Percentiles rank a stretch among this genome's conserved stretches.
Conservation (phyloP, 106 monocot species). For the Apostasia ramifera region DNA sequence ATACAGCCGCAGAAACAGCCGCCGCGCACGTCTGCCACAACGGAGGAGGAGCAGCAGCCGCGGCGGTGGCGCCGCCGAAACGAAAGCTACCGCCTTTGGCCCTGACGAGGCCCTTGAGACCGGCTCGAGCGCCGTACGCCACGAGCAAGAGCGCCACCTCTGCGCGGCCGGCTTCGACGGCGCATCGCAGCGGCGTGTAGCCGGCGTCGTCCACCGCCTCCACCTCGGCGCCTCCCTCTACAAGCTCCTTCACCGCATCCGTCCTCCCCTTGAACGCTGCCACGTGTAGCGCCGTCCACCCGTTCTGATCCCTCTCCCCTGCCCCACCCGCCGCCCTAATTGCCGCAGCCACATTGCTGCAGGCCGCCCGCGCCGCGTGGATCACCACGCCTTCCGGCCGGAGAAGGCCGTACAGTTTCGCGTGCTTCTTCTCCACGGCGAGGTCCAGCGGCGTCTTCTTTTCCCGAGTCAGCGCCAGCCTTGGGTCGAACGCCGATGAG, state of each 20-base stretch:
- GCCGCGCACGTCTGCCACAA: too few species aligned
- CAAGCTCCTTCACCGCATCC: constrained; percentile 11
- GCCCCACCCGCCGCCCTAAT: constrained; percentile 4
- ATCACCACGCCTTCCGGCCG: constrained; percentile 8
- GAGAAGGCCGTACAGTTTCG: constrained; percentile 14
- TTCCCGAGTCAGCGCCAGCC: constrained; percentile 12
- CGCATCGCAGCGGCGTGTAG: constrained; percentile 29
- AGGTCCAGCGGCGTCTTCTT: constrained; percentile 27
- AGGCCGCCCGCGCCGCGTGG: constrained; percentile 16
- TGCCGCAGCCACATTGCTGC: neutral
- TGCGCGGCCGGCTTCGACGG: constrained; percentile 21
- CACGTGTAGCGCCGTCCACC: constrained; percentile 34
- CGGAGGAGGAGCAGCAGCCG: too few species aligned
- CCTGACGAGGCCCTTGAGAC: constrained; percentile 16
- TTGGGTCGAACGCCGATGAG: constrained; percentile 5
- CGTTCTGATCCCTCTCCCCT: constrained; percentile 24
- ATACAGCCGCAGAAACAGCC: too few species aligned
- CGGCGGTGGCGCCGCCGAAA: neutral
- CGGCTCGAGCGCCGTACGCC: constrained; percentile 10
- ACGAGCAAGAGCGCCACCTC: constrained; percentile 24
- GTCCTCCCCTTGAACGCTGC: constrained; percentile 28
- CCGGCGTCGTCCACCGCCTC: constrained; percentile 23
- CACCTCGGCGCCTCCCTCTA: constrained; percentile 17
- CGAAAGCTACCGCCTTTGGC: neutral
- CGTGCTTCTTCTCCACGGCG: constrained; percentile 24